These are phyloP conservation scores for Diaporthe sp. DNA, from an alignment of 2,329 filamentous ascomycete genomes.

Conservation along the genomic window DNA sequence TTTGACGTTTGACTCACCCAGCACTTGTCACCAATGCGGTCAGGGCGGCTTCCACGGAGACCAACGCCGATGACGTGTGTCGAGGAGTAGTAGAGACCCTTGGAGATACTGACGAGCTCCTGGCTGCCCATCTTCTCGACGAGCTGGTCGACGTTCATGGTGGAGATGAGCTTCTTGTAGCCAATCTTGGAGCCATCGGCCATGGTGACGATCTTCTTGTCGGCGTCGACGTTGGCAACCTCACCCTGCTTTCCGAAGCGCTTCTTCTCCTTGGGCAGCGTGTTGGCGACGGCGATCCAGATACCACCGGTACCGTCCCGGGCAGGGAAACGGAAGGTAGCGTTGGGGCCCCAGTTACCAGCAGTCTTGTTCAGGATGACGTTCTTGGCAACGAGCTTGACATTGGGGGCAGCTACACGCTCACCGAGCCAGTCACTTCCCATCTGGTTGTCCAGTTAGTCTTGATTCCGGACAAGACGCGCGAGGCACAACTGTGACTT, in stretches of 20 bases:
- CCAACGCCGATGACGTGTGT: constrained; percentile 98
- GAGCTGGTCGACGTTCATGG: constrained; percentile 94
- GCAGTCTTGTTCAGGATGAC: constrained; percentile 96
- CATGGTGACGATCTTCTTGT: constrained; percentile 85
- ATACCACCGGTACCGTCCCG: constrained; percentile 97
- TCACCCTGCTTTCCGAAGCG: constrained; percentile 87
- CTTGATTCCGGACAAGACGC: neutral
- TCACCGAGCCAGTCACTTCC: constrained; percentile 99
- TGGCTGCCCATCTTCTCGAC: constrained; percentile 90
- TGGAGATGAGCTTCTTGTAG: constrained; percentile 94
- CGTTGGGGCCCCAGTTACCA: constrained; percentile 98
- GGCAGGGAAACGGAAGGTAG: constrained; percentile 98
- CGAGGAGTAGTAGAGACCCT: constrained; percentile 95
- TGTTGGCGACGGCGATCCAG: constrained; percentile 97
- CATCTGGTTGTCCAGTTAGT: constrained; percentile 74
- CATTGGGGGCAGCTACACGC: constrained; percentile 95
- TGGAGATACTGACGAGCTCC: constrained; percentile 85
- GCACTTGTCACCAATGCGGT: constrained; percentile 99
- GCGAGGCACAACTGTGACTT: constrained; percentile 49
- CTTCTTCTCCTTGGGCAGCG: constrained; percentile 91
- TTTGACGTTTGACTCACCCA: constrained; percentile 73
- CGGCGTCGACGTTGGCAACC: constrained; percentile 89
- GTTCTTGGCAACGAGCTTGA: constrained; percentile 94
- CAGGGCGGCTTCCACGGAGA: constrained; percentile 89
- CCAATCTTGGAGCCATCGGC: constrained; percentile 88